Evolutionary conservation across 2,329 filamentous ascomycete genomes (phyloP), one percentile per base, ranked within the genome.

Genomic region (Apiospora sp.): DNA sequence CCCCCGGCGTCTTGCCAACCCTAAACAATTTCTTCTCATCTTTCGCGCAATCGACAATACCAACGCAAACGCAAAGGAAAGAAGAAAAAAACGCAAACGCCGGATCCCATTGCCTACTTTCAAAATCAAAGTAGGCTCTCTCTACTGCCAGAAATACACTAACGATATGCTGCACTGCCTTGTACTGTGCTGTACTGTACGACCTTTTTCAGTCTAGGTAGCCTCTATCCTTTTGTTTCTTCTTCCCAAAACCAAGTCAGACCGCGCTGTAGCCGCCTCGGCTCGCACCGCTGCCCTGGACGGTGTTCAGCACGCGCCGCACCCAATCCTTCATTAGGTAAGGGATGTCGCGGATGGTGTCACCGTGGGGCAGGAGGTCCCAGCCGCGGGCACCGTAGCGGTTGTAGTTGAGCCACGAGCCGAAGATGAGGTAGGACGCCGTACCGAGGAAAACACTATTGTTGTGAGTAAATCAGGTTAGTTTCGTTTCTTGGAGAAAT

Each of bases 341-440:
- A 3, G 96, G 96, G 27, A 98, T 85, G 80, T 99, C 96, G 75
- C 96, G 92, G 77, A 98, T 93, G 0, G 94, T 93, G 82, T 99
- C 96, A 76, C 93, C 93, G 81, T 98, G 96, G 19, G 96, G 96
- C 24, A 98, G 87, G 24, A 98, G 88, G 79, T 98, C 96, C 95
- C 95, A 98, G 72, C 96, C 96, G 64, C 96, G 90, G 70, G 96
- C 95, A 68, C 96, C 96, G 83, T 98, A 98, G 74, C 95, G 93
- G 86, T 95, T 98, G 88, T 98, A 98, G 87, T 98, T 98, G 82
- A 98, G 91, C 96, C 96, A 99, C 27, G 95, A 97, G 75, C 96
- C 95, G 80, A 98, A 98, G 82, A 98, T 98, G 76, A 99, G 92
- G 84, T 98, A 99, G 34, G 95, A 86, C 1, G 96, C 94, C 54